phyloP scores from a whole-genome alignment of 2,329 filamentous ascomycete genomes.

The Phyllosticta citrichinensis region DNA sequence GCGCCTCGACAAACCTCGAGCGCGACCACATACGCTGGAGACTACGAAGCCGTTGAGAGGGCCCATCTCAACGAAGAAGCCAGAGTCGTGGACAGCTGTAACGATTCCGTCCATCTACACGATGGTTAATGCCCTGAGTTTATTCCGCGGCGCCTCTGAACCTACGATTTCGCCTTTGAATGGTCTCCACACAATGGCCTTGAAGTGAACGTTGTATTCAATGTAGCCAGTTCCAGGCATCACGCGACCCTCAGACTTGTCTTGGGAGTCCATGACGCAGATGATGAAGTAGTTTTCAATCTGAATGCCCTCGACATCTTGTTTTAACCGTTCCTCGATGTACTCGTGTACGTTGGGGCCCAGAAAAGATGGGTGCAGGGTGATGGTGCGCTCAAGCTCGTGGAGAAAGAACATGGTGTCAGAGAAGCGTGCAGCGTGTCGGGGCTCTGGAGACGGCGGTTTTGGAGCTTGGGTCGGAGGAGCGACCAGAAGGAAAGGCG shows the following conservation, averaged over 20 bases:
- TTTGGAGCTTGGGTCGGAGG: neutral
- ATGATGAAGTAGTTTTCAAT: slow-evolving; percentile 96
- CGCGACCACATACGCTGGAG: slow-evolving; percentile 55
- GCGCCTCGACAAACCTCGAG: neutral
- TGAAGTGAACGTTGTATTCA: slow-evolving; percentile 90
- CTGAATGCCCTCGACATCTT: slow-evolving; percentile 90
- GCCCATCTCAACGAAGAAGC: slow-evolving; percentile 79
- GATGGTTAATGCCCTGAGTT: slow-evolving; percentile 15
- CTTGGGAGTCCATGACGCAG: slow-evolving; percentile 91
- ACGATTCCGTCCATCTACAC: slow-evolving; percentile 84
- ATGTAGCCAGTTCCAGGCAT: slow-evolving; percentile 84
- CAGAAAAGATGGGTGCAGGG: slow-evolving; percentile 94
- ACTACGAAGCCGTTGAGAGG: slow-evolving; percentile 72
- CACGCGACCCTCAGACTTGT: slow-evolving; percentile 88
- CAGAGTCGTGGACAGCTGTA: slow-evolving; percentile 79
- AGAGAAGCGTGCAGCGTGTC: slow-evolving; percentile 5
- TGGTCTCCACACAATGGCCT: slow-evolving; percentile 92
- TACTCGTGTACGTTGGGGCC: slow-evolving; percentile 87
- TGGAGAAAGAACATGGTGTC: slow-evolving; percentile 91
- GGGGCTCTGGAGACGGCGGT: neutral
- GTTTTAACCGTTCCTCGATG: slow-evolving; percentile 78
- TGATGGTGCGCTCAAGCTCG: slow-evolving; percentile 89
- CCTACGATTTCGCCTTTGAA: slow-evolving; percentile 96
- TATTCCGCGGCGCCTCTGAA: slow-evolving; percentile 12
- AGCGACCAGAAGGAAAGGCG: neutral